Evolutionary conservation across 768 basidiomycete genomes (phyloP).

Genomic region (Amanita pallidorosea): DNA sequence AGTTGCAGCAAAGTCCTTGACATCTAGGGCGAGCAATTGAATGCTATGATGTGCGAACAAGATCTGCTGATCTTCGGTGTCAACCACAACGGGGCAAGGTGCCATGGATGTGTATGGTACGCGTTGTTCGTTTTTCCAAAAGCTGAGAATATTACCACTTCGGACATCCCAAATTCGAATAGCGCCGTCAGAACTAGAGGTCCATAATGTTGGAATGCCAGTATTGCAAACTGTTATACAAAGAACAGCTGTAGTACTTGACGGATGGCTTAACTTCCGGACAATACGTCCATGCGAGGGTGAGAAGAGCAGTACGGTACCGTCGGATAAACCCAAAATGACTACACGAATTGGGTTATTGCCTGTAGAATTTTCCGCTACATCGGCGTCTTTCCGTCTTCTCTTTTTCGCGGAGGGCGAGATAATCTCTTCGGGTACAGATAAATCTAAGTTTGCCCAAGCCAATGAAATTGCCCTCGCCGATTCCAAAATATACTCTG

Average conservation of each 20-base stretch:
- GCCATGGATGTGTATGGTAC: slow-evolving; percentile 47
- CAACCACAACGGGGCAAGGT: slow-evolving; percentile 26
- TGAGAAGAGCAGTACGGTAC: slow-evolving; percentile 49
- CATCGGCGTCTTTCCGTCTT: slow-evolving; percentile 32
- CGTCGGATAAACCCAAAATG: slow-evolving; percentile 50
- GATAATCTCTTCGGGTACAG: slow-evolving; percentile 13
- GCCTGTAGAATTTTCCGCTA: slow-evolving; percentile 13
- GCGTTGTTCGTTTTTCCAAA: slow-evolving; percentile 47
- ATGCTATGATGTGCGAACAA: slow-evolving; percentile 55
- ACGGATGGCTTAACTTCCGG: slow-evolving; percentile 42
- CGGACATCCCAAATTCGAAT: slow-evolving; percentile 49
- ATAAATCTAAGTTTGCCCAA: slow-evolving; percentile 35
- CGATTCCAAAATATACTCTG: slow-evolving; percentile 46
- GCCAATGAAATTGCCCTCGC: slow-evolving; percentile 42
- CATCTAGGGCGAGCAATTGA: slow-evolving; percentile 32
- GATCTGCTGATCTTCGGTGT: slow-evolving; percentile 28
- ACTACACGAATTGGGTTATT: slow-evolving; percentile 29
- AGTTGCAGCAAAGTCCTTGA: slow-evolving; percentile 6
- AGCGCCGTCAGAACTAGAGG: slow-evolving; percentile 45
- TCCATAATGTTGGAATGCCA: slow-evolving; percentile 33
- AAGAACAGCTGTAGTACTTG: slow-evolving; percentile 42
- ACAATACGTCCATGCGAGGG: slow-evolving; percentile 47
- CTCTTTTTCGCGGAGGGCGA: slow-evolving; percentile 42
- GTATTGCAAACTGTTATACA: slow-evolving; percentile 27
- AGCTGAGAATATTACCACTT: slow-evolving; percentile 35